Conservation (phyloP, 495 filamentous ascomycete species). For the Hypoxylon fragiforme region DNA sequence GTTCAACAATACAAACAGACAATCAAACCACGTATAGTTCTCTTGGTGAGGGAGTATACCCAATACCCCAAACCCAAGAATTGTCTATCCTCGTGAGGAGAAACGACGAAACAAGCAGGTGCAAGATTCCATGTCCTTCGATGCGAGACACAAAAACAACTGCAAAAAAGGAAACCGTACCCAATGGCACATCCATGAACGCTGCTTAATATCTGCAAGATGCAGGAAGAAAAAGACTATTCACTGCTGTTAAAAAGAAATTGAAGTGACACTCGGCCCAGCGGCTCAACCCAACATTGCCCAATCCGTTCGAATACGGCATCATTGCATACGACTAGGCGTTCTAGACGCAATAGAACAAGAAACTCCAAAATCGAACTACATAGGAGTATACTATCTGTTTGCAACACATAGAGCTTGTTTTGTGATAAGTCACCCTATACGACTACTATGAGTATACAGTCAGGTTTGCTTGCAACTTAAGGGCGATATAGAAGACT, state of each 20-base stretch:
- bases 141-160: neutral
- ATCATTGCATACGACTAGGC: slow-evolving; percentile 1
- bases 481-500: too few species aligned
- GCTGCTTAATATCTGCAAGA: too few species aligned
- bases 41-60: neutral
- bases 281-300: slow-evolving; percentile 10
- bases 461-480: slow-evolving; percentile 16
- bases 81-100: neutral
- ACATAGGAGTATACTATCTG: neutral
- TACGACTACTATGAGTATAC: neutral
- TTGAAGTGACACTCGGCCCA: neutral
- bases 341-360: neutral
- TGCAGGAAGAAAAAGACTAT: neutral
- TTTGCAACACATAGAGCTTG: too few species aligned
- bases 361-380: slow-evolving; percentile 1
- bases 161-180: too few species aligned
- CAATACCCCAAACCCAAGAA: neutral
- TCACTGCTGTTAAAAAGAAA: neutral
- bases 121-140: neutral
- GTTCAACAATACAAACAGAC: too few species aligned
- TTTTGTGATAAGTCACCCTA: neutral
- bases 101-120: neutral
- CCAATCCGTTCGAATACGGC: slow-evolving; percentile 4
- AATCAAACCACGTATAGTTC: neutral
- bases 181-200: too few species aligned